Percentiles rank a stretch among this genome's conserved stretches.
These are phyloP conservation scores for Podaxis mareebaensis DNA, from an alignment of 768 basidiomycete genomes.

Conservation along the genomic window DNA sequence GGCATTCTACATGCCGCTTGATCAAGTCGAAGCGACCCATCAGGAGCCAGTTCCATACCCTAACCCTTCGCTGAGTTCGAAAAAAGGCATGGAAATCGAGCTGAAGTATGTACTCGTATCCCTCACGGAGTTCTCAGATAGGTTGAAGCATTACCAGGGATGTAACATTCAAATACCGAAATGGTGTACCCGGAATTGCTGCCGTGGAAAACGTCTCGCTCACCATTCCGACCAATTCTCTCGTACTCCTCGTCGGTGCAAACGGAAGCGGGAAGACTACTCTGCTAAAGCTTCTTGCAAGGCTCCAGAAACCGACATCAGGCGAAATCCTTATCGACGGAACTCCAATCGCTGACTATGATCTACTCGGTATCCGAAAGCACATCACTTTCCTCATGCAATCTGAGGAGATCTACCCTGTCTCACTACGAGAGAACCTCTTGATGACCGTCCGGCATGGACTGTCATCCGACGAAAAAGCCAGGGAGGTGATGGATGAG, in stretches of 20 bases:
- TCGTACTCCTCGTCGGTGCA: slow-evolving; percentile 40
- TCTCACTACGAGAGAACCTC: slow-evolving; percentile 35
- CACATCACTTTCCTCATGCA: slow-evolving; percentile 45
- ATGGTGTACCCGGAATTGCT: slow-evolving; percentile 4
- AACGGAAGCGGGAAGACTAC: slow-evolving; percentile 49
- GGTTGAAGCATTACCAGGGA: slow-evolving; percentile 12
- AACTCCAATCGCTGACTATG: slow-evolving; percentile 32
- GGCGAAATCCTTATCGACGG: slow-evolving; percentile 45
- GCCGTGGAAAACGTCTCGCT: slow-evolving; percentile 36
- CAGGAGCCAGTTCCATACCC: no score
- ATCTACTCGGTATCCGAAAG: slow-evolving; percentile 29
- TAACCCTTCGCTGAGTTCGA: neutral
- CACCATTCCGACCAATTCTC: slow-evolving; percentile 29
- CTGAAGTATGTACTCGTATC: slow-evolving; percentile 21
- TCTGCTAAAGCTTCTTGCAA: slow-evolving; percentile 40
- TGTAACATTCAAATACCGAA: slow-evolving; percentile 20
- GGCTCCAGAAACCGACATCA: slow-evolving; percentile 30
- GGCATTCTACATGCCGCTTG: no score
- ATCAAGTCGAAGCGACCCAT: no score
- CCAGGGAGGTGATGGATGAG: slow-evolving; percentile 19
- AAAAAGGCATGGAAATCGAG: slow-evolving; percentile 26
- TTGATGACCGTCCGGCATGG: slow-evolving; percentile 25
- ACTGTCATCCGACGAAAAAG: slow-evolving; percentile 2
- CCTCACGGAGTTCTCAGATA: no score
- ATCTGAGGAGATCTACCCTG: slow-evolving; percentile 22